phyloP scores from a whole-genome alignment of 441 rosid genomes.

The Syzygium malaccense region DNA sequence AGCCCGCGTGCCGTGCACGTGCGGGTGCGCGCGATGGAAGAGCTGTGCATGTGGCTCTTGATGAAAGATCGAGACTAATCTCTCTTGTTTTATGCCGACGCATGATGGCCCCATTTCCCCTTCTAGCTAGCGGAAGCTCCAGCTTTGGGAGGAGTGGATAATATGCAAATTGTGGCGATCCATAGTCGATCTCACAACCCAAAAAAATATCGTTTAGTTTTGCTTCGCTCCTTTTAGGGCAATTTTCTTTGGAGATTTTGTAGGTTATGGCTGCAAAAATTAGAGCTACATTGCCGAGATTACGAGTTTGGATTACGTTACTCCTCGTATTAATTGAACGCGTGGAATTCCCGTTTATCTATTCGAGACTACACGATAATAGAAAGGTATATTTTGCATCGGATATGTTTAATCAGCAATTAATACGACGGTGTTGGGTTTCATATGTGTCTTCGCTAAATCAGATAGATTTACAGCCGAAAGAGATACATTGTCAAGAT shows the following conservation, averaged over 20 bases:
- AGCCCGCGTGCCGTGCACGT: not conserved
- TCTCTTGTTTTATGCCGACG: not conserved
- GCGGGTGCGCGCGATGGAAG: not conserved
- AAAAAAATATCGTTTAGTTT: not conserved
- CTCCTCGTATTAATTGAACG: not conserved
- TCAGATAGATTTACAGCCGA: not conserved
- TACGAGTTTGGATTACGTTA: not conserved
- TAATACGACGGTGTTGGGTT: not conserved
- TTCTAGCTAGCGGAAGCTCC: not conserved
- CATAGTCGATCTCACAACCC: not conserved
- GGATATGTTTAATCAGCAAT: accelerated
- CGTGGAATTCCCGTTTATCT: not conserved
- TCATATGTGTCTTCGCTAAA: not conserved
- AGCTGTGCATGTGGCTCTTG: not conserved
- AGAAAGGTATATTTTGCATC: not conserved
- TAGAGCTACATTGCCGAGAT: not conserved
- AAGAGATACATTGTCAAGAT: too few species aligned
- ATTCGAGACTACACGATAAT: not conserved
- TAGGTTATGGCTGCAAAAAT: not conserved
- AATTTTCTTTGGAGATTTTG: not conserved
- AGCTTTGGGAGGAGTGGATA: not conserved
- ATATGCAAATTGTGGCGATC: not conserved
- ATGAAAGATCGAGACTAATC: not conserved
- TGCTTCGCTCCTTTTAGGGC: not conserved
- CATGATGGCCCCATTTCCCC: not conserved